A percentile compares a stretch with the other conserved stretches of the same genome.
Conservation (phyloP, 1,284 basidiomycete species). For the Rhodotorula sp. region DNA sequence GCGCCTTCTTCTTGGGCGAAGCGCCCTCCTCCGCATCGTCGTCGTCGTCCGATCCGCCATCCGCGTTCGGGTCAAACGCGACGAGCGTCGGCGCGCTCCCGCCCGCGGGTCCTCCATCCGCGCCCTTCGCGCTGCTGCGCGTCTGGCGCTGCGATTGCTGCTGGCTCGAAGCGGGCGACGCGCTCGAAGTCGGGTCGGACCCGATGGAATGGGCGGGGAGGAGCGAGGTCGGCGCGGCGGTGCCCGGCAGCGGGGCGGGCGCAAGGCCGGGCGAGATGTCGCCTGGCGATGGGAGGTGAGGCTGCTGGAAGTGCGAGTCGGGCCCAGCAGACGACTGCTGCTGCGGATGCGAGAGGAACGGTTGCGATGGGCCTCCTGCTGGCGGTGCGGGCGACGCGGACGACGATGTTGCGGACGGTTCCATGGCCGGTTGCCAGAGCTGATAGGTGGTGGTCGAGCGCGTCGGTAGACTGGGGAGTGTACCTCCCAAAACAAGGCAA, state of each 20-base stretch:
- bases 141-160: not conserved
- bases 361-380: not conserved
- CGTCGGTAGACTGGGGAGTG: not conserved
- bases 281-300: not conserved
- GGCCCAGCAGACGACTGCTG: not conserved
- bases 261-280: not conserved
- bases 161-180: not conserved
- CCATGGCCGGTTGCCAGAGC: not conserved
- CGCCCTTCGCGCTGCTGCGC: not conserved
- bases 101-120: no score
- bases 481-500: slow-evolving; percentile 10
- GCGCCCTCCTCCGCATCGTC: slow-evolving; percentile 34
- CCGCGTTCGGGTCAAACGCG: slow-evolving; percentile 31
- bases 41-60: slow-evolving; percentile 32
- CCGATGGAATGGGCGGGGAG: not conserved
- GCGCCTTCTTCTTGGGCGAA: slow-evolving; percentile 33
- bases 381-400: not conserved
- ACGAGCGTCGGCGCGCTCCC: slow-evolving; percentile 17
- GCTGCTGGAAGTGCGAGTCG: not conserved
- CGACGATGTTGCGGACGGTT: not conserved
- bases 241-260: not conserved
- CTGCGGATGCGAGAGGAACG: not conserved
- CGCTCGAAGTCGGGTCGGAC: not conserved
- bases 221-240: slow-evolving; percentile 8
- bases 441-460: no score